phyloP scores from a whole-genome alignment of 2,329 filamentous ascomycete species.

The Fusarium torreyae region DNA sequence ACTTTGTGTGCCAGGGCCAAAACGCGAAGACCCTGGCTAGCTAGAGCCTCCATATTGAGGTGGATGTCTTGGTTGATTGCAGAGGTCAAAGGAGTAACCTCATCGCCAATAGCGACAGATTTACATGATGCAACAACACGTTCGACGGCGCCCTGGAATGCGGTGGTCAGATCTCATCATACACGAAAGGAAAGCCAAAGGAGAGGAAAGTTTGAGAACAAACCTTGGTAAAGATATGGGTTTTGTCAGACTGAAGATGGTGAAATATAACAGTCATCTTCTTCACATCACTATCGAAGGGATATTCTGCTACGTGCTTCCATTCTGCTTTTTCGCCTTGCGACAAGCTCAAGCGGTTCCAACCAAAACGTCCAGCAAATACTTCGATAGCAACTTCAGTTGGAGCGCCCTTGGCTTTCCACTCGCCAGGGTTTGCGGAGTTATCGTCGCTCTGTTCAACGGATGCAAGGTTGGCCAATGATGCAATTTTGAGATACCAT shows the following conservation, averaged over 20 bases:
- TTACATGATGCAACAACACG: constrained; percentile 74
- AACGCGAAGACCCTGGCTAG: constrained; percentile 74
- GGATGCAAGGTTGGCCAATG: constrained; percentile 73
- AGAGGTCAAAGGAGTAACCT: constrained; percentile 52
- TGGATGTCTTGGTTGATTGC: constrained; percentile 68
- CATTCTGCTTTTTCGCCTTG: constrained; percentile 48
- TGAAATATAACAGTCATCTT: constrained; percentile 19
- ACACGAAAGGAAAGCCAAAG: too few species aligned
- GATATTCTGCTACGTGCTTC: constrained; percentile 44
- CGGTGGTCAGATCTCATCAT: not conserved
- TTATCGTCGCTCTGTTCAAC: constrained; percentile 64
- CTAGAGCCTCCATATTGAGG: constrained; percentile 75
- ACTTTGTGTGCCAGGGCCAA: constrained; percentile 69
- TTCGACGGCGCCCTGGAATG: constrained; percentile 72
- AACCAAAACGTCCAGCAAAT: constrained; percentile 68
- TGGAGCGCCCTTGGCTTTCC: constrained; percentile 64
- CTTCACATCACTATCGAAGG: constrained; percentile 15
- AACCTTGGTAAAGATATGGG: constrained; percentile 15
- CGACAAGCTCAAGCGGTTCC: constrained; percentile 54
- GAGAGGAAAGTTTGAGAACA: fast-evolving
- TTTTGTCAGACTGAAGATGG: constrained; percentile 2
- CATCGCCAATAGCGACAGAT: constrained; percentile 59
- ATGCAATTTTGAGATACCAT: constrained; percentile 70
- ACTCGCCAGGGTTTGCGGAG: constrained; percentile 47
- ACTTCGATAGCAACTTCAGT: constrained; percentile 73